Base-by-base conservation (phyloP, 352 stramenopile species). In the Pythium chondricola region DNA sequence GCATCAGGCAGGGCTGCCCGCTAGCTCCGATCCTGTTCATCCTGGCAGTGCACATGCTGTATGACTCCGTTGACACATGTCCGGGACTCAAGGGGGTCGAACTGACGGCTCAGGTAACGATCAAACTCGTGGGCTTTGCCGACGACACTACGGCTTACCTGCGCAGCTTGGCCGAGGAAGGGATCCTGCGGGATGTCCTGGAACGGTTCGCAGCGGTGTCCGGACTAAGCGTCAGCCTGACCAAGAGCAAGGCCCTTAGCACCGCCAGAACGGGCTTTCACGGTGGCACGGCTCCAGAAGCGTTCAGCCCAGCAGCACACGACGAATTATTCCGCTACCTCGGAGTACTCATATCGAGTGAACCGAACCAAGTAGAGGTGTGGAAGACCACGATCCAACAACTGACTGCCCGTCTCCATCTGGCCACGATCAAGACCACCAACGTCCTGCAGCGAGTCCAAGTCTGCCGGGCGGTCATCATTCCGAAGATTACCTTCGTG, bases 1-100 rank as follows among this genome's bases (percentile, higher is more conserved):
- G 50, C 1, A 58, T 58, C 26, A 14, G 52, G n/a, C 52, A 59
- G 31, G 37, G 52, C 4, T 59, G 52, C 14, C 52, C 52, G 3
- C 30, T 59, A 16, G 43, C 52, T 1, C 52, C 52, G 6, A 32
- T 52, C 1, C 50, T 58, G 1, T 58, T 58, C 36, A 27, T 58
- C 9, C 11, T 58, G 1, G 50, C 50, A 2, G n/a, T 56, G 10
- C 16, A 56, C 18, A 43, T 25, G 1, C 18, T 44, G 2, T 56
- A 56, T 40, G 40, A 48, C n/a, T 11, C n/a, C 10, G 17, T 44
- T 1, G 48, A 30, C 9, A 9, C 4, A 1, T 8, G 6, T 3
- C n/a, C 22, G 6, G 29, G 6, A 4, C 30, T 56, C 21, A 18
- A 20, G 2, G 48, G 48, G 5, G 25, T 56, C 22, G 7, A 6